Conservation (phyloP, 2,329 filamentous ascomycete species). For the Aureobasidium musti region DNA sequence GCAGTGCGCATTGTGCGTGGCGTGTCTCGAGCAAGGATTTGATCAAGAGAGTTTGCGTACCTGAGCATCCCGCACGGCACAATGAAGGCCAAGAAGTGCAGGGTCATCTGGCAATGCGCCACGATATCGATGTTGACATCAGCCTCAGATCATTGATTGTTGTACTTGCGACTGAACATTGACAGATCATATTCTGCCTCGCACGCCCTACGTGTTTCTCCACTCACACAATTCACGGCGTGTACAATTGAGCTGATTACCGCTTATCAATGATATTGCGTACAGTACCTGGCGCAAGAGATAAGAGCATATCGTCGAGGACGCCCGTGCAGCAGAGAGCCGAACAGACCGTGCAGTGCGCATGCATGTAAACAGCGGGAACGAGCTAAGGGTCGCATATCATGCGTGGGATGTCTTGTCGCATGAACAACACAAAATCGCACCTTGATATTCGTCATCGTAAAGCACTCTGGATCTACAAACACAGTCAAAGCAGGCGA, state of each 20-base stretch:
- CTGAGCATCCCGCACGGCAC: constrained; percentile 14
- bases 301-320: constrained; percentile 23
- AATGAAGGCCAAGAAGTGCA: constrained; percentile 6
- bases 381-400: background rate
- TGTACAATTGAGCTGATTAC: background rate
- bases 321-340: constrained; percentile 21
- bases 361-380: constrained; percentile 11
- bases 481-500: background rate
- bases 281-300: constrained; percentile 15
- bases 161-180: constrained; percentile 7
- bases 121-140: background rate
- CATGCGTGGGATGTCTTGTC: background rate
- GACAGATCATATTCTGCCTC: constrained; percentile 12
- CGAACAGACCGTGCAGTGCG: constrained; percentile 19
- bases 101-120: constrained; percentile 25
- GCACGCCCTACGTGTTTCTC: background rate
- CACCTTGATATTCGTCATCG: background rate
- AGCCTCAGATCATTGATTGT: background rate
- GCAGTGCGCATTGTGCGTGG: background rate
- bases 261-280: constrained; percentile 24
- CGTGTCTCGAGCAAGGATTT: background rate
- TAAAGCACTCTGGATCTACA: too few relatives aligned
- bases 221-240: background rate
- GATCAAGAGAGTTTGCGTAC: constrained; percentile 22
- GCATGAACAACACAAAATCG: constrained; percentile 1